These are phyloP conservation scores for Penicillium antarcticum DNA, from an alignment of 495 filamentous ascomycete species.

Conservation along the genomic window DNA sequence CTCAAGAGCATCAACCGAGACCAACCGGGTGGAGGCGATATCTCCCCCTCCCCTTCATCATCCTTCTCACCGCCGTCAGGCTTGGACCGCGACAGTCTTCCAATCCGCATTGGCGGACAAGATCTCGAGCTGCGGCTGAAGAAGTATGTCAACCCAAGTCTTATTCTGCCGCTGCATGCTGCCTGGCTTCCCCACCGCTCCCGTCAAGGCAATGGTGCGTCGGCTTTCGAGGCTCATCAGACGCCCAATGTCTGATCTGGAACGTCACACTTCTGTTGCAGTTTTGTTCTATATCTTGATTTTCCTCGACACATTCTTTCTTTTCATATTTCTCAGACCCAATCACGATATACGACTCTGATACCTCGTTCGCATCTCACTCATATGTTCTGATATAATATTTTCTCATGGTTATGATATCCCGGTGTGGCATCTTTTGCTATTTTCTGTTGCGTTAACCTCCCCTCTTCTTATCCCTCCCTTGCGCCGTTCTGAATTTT, in stretches of 20 bases:
- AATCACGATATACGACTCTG: constrained; percentile 23
- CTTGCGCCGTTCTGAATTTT: neutral
- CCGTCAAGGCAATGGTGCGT: constrained; percentile 10
- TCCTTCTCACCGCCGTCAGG: constrained; percentile 41
- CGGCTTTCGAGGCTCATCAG: constrained; percentile 18
- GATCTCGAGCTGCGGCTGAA: constrained; percentile 40
- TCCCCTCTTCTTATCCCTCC: neutral
- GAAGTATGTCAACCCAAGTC: constrained; percentile 46
- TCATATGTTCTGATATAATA: neutral
- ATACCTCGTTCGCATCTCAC: constrained; percentile 18
- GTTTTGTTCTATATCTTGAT: neutral
- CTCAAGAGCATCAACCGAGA: constrained; percentile 74
- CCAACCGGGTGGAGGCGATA: constrained; percentile 28
- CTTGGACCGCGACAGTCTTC: constrained; percentile 44
- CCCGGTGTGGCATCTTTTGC: neutral
- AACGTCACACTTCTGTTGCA: neutral
- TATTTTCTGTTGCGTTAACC: neutral
- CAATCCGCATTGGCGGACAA: constrained; percentile 37
- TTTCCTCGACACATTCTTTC: neutral
- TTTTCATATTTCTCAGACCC: neutral
- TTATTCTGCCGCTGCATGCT: constrained; percentile 42
- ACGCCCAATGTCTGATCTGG: constrained; percentile 8
- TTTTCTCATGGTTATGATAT: constrained; percentile 4
- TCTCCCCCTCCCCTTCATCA: constrained; percentile 36
- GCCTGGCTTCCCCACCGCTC: constrained; percentile 41